A percentile compares a stretch with the other conserved stretches of the same genome.
These are phyloP conservation scores for Capronia epimyces DNA, from an alignment of 2,329 filamentous ascomycete species.

Conservation along the genomic window DNA sequence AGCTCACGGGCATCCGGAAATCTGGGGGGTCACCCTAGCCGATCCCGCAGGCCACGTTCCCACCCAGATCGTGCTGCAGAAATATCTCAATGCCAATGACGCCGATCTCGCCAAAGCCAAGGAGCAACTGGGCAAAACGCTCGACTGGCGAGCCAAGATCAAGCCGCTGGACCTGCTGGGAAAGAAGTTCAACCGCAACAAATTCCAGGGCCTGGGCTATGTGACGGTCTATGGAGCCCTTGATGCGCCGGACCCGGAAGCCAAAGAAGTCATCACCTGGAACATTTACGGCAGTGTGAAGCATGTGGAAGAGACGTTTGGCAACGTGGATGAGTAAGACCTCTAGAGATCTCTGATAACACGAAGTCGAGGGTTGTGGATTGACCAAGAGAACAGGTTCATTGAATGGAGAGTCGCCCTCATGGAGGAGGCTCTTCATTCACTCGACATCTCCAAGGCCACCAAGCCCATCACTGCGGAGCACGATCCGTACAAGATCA, in stretches of 20 bases:
- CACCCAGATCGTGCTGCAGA: slow-evolving; percentile 79
- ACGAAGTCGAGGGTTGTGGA: background rate
- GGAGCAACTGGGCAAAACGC: slow-evolving; percentile 70
- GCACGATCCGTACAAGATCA: slow-evolving; percentile 79
- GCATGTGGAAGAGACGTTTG: slow-evolving; percentile 74
- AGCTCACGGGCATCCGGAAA: slow-evolving; percentile 59
- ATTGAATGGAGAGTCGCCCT: slow-evolving; percentile 82
- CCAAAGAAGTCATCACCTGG: slow-evolving; percentile 69
- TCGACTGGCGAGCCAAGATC: slow-evolving; percentile 75
- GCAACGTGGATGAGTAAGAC: slow-evolving; percentile 70
- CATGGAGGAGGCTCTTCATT: slow-evolving; percentile 78
- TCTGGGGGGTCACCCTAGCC: slow-evolving; percentile 74
- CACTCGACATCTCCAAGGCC: slow-evolving; percentile 65
- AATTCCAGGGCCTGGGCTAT: slow-evolving; percentile 75
- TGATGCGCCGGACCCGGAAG: slow-evolving; percentile 36
- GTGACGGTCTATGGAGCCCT: slow-evolving; percentile 58
- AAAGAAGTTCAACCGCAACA: slow-evolving; percentile 58
- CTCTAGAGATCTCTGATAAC: background rate
- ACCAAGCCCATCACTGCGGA: slow-evolving; percentile 67
- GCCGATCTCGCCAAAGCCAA: slow-evolving; percentile 67
- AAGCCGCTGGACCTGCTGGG: slow-evolving; percentile 63
- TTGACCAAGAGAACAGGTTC: slow-evolving; percentile 54
- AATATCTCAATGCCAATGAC: slow-evolving; percentile 87
- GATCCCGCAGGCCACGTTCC: slow-evolving; percentile 53
- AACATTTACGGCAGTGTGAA: slow-evolving; percentile 90